Conservation (phyloP, 148 eudicot genomes). For the Chenopodium berlandieri region DNA sequence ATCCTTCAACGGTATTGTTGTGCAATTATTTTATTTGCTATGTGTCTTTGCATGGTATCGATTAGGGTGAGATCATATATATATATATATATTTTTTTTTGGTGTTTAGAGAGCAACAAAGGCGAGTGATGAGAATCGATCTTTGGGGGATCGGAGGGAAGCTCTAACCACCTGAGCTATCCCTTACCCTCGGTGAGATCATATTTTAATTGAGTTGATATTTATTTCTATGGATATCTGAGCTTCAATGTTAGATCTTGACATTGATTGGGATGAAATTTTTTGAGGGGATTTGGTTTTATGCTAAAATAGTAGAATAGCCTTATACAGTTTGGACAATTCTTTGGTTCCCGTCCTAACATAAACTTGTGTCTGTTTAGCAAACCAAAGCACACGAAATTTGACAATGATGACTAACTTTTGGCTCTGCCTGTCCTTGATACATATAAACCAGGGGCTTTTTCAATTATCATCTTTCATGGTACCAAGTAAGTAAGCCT, state of each 20-base stretch:
- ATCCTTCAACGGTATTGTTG: constrained; percentile 59
- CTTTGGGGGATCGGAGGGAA: no score
- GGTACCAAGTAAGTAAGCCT: background rate
- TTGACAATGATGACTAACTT: background rate
- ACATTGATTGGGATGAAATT: background rate
- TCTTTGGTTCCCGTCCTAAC: background rate
- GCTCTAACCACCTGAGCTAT: no score
- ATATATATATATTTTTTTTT: no score
- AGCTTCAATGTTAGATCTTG: background rate
- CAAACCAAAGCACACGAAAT: background rate
- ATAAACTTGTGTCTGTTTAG: background rate
- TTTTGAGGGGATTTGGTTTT: background rate
- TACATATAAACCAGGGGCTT: background rate
- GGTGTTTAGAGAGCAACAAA: no score
- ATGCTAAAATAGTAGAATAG: background rate
- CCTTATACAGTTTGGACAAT: background rate
- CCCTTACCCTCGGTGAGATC: background rate
- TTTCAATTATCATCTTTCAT: background rate
- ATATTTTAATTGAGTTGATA: background rate
- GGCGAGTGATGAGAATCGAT: no score
- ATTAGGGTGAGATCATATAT: background rate
- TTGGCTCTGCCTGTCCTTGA: background rate
- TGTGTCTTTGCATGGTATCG: background rate
- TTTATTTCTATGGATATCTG: background rate
- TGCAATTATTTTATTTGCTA: background rate